Conservation (phyloP, 139 green algal genomes). For the Volvox africanus region DNA sequence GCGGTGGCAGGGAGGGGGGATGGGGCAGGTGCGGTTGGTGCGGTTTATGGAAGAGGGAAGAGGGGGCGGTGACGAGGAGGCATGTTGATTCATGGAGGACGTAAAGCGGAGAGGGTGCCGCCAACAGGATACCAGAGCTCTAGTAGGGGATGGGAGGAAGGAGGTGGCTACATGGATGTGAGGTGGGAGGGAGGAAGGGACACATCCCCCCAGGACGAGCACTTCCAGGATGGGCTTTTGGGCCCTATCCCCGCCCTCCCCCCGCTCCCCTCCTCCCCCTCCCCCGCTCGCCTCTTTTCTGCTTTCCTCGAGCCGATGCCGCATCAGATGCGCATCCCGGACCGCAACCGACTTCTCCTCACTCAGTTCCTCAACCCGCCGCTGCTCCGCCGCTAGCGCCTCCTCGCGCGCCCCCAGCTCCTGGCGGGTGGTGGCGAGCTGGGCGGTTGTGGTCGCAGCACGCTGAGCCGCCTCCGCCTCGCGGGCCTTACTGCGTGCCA, state of each 20-base stretch:
- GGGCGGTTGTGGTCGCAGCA: neutral
- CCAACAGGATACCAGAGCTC: too few relatives aligned
- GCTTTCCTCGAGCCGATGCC: conserved; percentile 7
- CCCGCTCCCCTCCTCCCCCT: neutral
- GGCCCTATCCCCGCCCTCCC: neutral
- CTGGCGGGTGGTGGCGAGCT: conserved; percentile 1
- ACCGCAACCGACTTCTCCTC: conserved; percentile 20
- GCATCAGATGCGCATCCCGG: conserved; percentile 1
- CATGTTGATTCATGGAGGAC: too few relatives aligned
- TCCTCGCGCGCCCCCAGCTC: conserved; percentile 5
- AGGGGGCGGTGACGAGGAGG: too few relatives aligned
- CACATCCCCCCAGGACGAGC: too few relatives aligned
- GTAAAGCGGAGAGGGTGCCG: too few relatives aligned
- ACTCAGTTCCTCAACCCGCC: neutral
- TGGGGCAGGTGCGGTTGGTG: too few relatives aligned
- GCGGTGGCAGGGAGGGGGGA: too few relatives aligned
- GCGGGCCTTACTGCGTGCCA: neutral
- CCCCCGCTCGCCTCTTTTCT: neutral
- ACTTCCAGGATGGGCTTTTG: too few relatives aligned
- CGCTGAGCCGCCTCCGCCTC: neutral
- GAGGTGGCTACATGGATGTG: too few relatives aligned
- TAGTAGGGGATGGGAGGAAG: too few relatives aligned
- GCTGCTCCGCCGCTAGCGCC: conserved; percentile 2
- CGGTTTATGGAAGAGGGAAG: too few relatives aligned
- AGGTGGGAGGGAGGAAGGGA: too few relatives aligned